Percentiles rank a stretch among this genome's conserved stretches.
These are phyloP conservation scores for Rhodotorula babjevae DNA, from an alignment of 768 basidiomycete species.

Conservation along the genomic window DNA sequence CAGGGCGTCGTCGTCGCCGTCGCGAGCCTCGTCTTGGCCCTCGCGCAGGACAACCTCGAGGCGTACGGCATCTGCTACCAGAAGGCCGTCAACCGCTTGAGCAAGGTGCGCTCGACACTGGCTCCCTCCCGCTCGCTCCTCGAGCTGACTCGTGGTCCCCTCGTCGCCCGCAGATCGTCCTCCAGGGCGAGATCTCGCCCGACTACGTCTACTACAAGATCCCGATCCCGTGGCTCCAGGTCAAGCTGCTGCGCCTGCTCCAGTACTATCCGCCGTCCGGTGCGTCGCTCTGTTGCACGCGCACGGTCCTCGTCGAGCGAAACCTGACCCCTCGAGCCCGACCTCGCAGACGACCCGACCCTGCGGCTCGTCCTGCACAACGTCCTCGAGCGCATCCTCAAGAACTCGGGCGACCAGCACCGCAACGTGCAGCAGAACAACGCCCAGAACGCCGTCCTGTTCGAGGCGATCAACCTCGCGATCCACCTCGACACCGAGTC, in stretches of 20 bases:
- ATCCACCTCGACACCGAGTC: slow-evolving; percentile 93
- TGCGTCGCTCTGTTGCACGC: slow-evolving; percentile 47
- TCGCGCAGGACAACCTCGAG: slow-evolving; percentile 89
- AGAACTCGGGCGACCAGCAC: slow-evolving; percentile 76
- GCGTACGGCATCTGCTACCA: slow-evolving; percentile 88
- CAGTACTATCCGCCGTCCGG: slow-evolving; percentile 96
- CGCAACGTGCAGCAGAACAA: slow-evolving; percentile 98
- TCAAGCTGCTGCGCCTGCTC: slow-evolving; percentile 82
- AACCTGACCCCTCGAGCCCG: not conserved
- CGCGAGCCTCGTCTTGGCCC: slow-evolving; percentile 83
- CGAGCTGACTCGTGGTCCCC: not conserved
- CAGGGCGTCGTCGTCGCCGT: slow-evolving; percentile 93
- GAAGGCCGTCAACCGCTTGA: slow-evolving; percentile 83
- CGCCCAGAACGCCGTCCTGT: slow-evolving; percentile 94
- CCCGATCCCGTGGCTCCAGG: slow-evolving; percentile 94
- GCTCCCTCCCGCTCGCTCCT: not conserved
- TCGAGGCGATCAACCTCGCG: slow-evolving; percentile 92
- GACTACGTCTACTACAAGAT: slow-evolving; percentile 97
- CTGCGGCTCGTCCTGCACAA: slow-evolving; percentile 65
- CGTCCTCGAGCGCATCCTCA: slow-evolving; percentile 83
- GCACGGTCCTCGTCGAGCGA: not conserved
- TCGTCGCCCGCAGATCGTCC: slow-evolving; percentile 63
- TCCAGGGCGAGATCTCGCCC: slow-evolving; percentile 79
- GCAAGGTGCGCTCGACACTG: slow-evolving; percentile 56
- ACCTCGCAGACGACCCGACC: slow-evolving; percentile 67